These are phyloP conservation scores for Aspergillus viridinutans DNA, from an alignment of 2,329 filamentous ascomycete genomes.

Conservation along the genomic window DNA sequence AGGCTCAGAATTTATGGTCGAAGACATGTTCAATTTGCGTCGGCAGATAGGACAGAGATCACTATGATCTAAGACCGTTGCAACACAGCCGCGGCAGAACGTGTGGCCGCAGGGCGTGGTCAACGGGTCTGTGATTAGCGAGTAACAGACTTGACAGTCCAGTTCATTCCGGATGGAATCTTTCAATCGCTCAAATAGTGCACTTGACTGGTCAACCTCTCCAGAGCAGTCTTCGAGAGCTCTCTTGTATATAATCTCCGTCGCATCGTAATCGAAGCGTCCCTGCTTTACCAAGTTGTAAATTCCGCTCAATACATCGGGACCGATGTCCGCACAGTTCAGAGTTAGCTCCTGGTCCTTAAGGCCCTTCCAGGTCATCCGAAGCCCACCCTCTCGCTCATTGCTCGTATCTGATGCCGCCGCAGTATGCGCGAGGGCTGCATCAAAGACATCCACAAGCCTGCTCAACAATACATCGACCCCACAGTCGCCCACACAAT, in stretches of 20 bases:
- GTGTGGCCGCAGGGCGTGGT: slow-evolving; percentile 87
- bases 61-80: slow-evolving; percentile 71
- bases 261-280: slow-evolving; percentile 50
- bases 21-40: slow-evolving; percentile 54
- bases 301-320: slow-evolving; percentile 53
- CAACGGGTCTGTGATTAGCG: slow-evolving; percentile 72
- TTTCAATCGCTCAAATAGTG: slow-evolving; percentile 56
- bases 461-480: slow-evolving; percentile 73
- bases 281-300: slow-evolving; percentile 63
- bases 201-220: slow-evolving; percentile 41
- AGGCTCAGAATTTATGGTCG: slow-evolving; percentile 47
- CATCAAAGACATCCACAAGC: slow-evolving; percentile 57
- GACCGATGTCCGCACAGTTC: slow-evolving; percentile 7
- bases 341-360: slow-evolving; percentile 50
- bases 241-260: slow-evolving; percentile 51
- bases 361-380: slow-evolving; percentile 4
- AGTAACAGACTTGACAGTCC: slow-evolving; percentile 86
- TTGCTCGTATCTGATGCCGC: not conserved
- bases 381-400: slow-evolving; percentile 27
- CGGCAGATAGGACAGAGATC: slow-evolving; percentile 78
- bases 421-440: slow-evolving; percentile 16
- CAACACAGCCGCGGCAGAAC: slow-evolving; percentile 76
- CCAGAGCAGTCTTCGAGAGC: not conserved
- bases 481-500: slow-evolving; percentile 71
- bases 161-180: slow-evolving; percentile 64